Percentiles rank a stretch among this genome's conserved stretches.
Evolutionary conservation across 169 alveolate species (phyloP).

Genomic region (Cryptosporidium meleagridis): DNA sequence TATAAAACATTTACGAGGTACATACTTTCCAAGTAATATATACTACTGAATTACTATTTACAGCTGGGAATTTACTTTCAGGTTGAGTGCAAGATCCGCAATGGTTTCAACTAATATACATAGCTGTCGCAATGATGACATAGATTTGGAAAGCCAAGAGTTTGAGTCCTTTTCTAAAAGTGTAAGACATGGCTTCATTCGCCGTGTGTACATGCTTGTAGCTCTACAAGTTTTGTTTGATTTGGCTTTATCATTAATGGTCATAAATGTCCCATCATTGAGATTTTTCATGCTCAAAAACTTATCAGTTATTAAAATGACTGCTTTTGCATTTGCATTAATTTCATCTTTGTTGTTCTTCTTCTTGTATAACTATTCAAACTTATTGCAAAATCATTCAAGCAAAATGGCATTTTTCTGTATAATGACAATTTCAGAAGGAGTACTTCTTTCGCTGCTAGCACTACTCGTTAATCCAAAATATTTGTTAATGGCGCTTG

Average conservation of each 20-base stretch:
- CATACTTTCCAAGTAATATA: too few relatives aligned
- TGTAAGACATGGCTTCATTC: conserved; percentile 47
- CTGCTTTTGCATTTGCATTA: background rate
- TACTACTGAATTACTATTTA: too few relatives aligned
- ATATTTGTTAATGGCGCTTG: conserved; percentile 21
- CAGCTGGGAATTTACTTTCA: background rate
- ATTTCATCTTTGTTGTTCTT: background rate
- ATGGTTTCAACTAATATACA: background rate
- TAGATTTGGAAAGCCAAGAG: conserved; percentile 54
- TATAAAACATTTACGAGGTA: background rate
- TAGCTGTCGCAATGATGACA: background rate
- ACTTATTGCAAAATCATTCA: background rate
- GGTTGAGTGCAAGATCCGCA: background rate
- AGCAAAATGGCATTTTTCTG: conserved; percentile 13
- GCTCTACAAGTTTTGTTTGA: conserved; percentile 9
- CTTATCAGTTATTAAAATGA: background rate
- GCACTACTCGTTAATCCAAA: background rate
- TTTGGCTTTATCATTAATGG: background rate
- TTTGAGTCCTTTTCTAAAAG: conserved; percentile 17
- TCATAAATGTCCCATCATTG: background rate
- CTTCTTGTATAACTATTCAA: background rate
- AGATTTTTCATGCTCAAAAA: background rate
- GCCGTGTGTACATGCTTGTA: conserved; percentile 51
- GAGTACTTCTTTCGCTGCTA: background rate
- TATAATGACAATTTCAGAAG: conserved; percentile 22